Base-by-base conservation (phyloP, 2,329 filamentous ascomycete genomes). In the Diaporthe ilicicola region DNA sequence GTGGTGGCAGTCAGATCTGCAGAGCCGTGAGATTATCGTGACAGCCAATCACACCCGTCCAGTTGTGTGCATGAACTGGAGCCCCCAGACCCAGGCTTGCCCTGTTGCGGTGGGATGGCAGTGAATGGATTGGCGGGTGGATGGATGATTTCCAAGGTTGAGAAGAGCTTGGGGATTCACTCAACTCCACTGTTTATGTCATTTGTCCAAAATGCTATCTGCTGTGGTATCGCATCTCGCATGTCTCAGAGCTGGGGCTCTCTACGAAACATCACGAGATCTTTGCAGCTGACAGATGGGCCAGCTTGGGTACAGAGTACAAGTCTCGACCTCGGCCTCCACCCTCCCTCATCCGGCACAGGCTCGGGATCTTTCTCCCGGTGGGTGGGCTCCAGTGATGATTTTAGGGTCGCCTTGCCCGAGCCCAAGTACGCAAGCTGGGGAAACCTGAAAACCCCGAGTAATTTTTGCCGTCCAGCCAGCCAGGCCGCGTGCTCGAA, bases 11-110 rank as follows among this genome's bases (percentile, higher is more conserved):
- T 69, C 54, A 61, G 48, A 29, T 50, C 39, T 65, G 50, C 48
- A 70, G 29, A 65, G 48, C 56, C 56, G 66, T 59, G 55, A 68
- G 55, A 56, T 68, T 68, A 55, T 68, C 66, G 53, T 68, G 66
- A 19, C 66, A 29, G 66, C 66, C 66, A 68, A 68, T 68, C 66
- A 68, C 39, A 39, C 53, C 46, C 48, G 17, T 27, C 32, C 55
- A 37, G 66, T 68, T 59, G 66, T 4, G 19, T 29, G 42, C 27
- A 55, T 64, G 66, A 55, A 50, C 50, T 37, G 65, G 48, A 68
- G 44, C 65, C 51, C 50, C 29, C 34, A 51, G 32, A 9, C 59
- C 59, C 51, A 34, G 64, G 29, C 39, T 55, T 32, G 66, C 32
- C 24, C 22, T 48, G 56, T 12, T 32, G 59, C 59, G 29, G 59